Evolutionary conservation across 306 rosid species (phyloP).

Genomic region (Cercis canadensis): DNA sequence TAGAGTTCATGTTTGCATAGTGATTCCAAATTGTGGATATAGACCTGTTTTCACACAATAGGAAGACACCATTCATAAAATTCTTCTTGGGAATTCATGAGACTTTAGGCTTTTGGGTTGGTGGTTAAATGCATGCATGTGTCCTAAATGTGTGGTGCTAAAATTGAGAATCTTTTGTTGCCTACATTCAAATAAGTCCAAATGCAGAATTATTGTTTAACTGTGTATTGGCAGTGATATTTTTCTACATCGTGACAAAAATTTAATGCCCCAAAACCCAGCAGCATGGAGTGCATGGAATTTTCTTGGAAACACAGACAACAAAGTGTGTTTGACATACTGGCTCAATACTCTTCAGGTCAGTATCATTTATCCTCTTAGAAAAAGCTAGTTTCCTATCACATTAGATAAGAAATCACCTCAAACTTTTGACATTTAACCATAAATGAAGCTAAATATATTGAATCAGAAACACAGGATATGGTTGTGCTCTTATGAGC

Average conservation of each 20-base stretch:
- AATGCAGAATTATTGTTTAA: conserved; percentile 47
- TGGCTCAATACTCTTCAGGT: conserved; percentile 98
- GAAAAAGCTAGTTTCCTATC: no score
- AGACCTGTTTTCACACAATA: neutral
- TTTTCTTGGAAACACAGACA: conserved; percentile 71
- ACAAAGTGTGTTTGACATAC: conserved; percentile 80
- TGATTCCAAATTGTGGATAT: no score
- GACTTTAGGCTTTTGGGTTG: neutral
- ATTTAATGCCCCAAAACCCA: conserved; percentile 85
- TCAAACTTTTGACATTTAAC: no score
- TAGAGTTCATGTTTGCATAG: no score
- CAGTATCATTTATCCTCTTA: conserved; percentile 21
- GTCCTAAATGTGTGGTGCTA: conserved; percentile 2
- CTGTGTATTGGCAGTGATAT: conserved; percentile 85
- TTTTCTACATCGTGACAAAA: conserved; percentile 90
- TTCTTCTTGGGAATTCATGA: neutral
- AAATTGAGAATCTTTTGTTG: conserved; percentile 25
- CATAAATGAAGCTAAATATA: no score
- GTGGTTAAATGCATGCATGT: neutral
- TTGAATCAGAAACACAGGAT: no score
- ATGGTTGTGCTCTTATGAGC: no score
- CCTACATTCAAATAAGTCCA: conserved; percentile 31
- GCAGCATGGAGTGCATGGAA: conserved; percentile 99
- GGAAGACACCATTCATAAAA: neutral
- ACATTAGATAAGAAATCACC: no score